Percentiles rank a stretch among this genome's conserved stretches.
Evolutionary conservation across 768 basidiomycete species (phyloP).

Genomic region (Mycena galericulata): DNA sequence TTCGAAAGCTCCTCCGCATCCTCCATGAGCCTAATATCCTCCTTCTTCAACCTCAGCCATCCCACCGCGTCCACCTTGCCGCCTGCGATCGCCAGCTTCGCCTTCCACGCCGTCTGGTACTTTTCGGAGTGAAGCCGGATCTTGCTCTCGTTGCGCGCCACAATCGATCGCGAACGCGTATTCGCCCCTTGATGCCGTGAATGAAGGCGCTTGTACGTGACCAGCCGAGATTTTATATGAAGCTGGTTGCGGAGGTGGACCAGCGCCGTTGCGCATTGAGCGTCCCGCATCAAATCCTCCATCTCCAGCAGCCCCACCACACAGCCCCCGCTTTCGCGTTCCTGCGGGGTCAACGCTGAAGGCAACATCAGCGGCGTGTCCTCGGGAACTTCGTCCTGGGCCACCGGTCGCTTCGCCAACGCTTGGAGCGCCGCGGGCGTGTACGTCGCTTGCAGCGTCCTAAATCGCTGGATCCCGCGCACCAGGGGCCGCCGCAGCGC

Average conservation of each 20-base stretch:
- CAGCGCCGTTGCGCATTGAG: constrained; percentile 19
- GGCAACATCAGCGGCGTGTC: constrained; percentile 1
- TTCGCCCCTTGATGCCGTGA: constrained; percentile 37
- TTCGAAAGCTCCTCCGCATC: constrained; percentile 8
- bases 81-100: not conserved
- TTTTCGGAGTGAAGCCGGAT: not conserved
- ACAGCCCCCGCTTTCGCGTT: constrained; percentile 2
- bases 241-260: constrained; percentile 4
- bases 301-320: not conserved
- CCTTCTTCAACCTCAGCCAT: constrained; percentile 4
- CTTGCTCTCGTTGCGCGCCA: too few species aligned
- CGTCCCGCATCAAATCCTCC: constrained; percentile 16
- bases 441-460: constrained; percentile 19
- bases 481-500: not conserved
- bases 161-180: constrained; percentile 12
- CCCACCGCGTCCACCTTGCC: not conserved
- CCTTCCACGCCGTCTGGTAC: constrained; percentile 14
- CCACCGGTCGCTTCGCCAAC: not conserved
- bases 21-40: constrained; percentile 7
- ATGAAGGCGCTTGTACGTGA: constrained; percentile 39
- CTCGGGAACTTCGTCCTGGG: not conserved
- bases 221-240: constrained; percentile 33
- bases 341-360: not conserved
- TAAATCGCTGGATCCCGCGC: not conserved
- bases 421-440: constrained; percentile 5